Conservation (phyloP, 164 flowering plant species). For the Piper betle region DNA sequence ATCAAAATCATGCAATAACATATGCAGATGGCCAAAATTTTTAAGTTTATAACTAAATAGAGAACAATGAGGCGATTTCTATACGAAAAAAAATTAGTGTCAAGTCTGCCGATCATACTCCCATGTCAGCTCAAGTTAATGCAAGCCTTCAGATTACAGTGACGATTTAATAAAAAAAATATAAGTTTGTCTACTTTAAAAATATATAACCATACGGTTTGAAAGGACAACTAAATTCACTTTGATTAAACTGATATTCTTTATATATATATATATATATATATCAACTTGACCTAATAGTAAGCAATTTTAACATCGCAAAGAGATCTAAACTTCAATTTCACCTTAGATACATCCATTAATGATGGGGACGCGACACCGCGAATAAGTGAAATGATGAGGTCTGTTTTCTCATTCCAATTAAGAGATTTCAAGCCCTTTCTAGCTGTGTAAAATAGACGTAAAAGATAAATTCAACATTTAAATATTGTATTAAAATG, state of each 20-base stretch:
- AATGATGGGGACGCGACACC: conserved; percentile 44
- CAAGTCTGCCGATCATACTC: no score
- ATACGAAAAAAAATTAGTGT: no score
- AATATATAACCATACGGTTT: no score
- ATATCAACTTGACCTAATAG: no score
- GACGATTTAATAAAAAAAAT: no score
- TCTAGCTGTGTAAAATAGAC: conserved; percentile 42
- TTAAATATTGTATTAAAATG: background rate
- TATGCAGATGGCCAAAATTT: background rate
- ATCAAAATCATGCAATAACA: background rate
- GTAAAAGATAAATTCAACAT: background rate
- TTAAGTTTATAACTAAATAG: background rate
- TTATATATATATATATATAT: no score
- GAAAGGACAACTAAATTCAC: no score
- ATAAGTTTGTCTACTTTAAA: no score
- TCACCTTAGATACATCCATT: conserved; percentile 24
- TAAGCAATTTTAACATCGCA: background rate
- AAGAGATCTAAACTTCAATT: conserved; percentile 30
- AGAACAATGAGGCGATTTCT: no score
- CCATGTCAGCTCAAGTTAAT: no score
- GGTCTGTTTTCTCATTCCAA: conserved; percentile 60
- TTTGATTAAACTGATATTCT: no score
- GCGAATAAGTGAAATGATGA: conserved; percentile 43
- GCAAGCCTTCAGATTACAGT: no score
- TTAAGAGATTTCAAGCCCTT: conserved; percentile 75